Conservation (phyloP, 495 filamentous ascomycete genomes). For the Cudoniella acicularis region DNA sequence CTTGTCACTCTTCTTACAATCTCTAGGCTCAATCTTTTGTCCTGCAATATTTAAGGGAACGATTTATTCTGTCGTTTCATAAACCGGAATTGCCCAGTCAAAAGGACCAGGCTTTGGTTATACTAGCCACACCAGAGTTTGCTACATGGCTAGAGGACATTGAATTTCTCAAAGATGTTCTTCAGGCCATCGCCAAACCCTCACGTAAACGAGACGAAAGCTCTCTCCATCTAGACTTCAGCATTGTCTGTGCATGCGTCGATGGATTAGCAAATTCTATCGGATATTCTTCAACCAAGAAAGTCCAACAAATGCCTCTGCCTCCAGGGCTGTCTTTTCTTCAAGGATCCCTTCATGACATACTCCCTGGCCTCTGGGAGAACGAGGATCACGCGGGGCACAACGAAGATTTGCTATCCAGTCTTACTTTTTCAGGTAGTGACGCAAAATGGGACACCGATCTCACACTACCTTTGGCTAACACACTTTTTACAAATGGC, state of each 20-base stretch:
- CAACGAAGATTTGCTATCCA: constrained; percentile 5
- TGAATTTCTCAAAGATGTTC: constrained; percentile 30
- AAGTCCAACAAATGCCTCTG: neutral
- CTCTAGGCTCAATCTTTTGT: neutral
- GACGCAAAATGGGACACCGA: constrained; percentile 24
- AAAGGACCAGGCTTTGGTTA: neutral
- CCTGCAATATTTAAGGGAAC: neutral
- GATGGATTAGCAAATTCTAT: constrained; percentile 14
- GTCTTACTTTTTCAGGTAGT: constrained; percentile 15
- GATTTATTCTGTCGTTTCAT: neutral
- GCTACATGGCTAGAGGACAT: constrained; percentile 34
- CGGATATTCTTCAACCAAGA: neutral
- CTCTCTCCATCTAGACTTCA: constrained; percentile 3
- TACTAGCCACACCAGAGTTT: neutral
- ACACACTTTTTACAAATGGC: constrained; percentile 74
- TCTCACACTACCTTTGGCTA: constrained; percentile 61
- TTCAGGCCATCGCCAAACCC: constrained; percentile 10
- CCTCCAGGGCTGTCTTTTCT: constrained; percentile 39
- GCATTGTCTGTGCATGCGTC: constrained; percentile 21
- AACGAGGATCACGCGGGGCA: neutral
- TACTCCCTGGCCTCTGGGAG: constrained; percentile 34
- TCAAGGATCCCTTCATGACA: constrained; percentile 20
- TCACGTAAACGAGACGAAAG: neutral
- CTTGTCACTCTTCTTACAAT: neutral
- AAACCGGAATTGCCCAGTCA: neutral